phyloP scores from a whole-genome alignment of 345 rosid genomes.

The Rubroshorea leprosula region DNA sequence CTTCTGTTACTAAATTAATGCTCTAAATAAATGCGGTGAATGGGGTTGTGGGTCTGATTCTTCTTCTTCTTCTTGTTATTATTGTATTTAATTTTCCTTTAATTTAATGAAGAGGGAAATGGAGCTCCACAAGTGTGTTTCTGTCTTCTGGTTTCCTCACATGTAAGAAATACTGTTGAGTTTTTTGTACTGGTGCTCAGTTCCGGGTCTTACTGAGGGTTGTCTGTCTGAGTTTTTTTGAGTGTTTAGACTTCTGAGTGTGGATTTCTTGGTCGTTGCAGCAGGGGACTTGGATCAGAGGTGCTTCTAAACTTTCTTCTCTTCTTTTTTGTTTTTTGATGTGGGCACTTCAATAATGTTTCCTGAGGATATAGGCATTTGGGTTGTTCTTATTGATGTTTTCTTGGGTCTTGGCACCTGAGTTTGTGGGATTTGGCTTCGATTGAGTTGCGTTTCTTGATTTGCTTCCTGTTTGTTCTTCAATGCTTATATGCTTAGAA shows the following conservation, averaged over 20 bases:
- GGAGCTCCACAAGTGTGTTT: slow-evolving; percentile 6
- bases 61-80: background rate
- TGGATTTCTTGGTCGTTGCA: slow-evolving; percentile 15
- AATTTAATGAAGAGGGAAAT: background rate
- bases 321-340: slow-evolving; percentile 4
- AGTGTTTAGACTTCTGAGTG: slow-evolving; percentile 10
- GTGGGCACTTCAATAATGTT: background rate
- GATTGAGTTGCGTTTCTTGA: background rate
- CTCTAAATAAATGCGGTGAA: background rate
- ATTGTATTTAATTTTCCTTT: background rate
- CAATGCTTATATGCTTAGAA: background rate
- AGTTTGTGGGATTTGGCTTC: slow-evolving; percentile 18
- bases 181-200: slow-evolving; percentile 9
- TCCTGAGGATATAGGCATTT: slow-evolving; percentile 20
- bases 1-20: background rate
- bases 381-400: slow-evolving; percentile 4
- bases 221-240: slow-evolving; percentile 1
- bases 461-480: background rate
- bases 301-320: slow-evolving; percentile 20
- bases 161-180: slow-evolving; percentile 12
- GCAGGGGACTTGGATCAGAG: slow-evolving; percentile 32
- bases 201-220: background rate
- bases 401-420: slow-evolving; percentile 19
- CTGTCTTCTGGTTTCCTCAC: slow-evolving; percentile 14
- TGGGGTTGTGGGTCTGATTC: background rate